These are phyloP conservation scores for Fusarium sp. DNA, from an alignment of 2,329 filamentous ascomycete species.

Conservation along the genomic window DNA sequence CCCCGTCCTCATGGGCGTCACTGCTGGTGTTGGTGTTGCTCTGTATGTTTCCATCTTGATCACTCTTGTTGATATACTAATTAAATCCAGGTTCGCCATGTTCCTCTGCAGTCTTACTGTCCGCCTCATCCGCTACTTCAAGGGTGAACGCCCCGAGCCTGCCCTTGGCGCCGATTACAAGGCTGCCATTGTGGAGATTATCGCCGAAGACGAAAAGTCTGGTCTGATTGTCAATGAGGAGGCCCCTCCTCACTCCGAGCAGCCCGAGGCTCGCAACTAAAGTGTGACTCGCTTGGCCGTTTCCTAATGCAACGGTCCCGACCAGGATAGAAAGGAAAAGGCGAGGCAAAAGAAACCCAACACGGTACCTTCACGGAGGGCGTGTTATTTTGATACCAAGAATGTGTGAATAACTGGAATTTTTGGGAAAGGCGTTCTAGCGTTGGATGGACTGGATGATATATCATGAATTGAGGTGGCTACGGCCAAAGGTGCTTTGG, in stretches of 20 bases:
- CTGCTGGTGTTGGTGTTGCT: slow-evolving; percentile 75
- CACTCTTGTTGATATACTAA: slow-evolving; percentile 41
- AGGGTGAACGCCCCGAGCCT: slow-evolving; percentile 27
- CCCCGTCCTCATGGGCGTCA: slow-evolving; percentile 76
- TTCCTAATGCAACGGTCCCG: neutral
- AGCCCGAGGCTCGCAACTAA: slow-evolving; percentile 42
- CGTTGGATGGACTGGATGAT: slow-evolving; percentile 22
- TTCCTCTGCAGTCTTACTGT: slow-evolving; percentile 72
- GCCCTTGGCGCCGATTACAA: slow-evolving; percentile 43
- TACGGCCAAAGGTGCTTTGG: neutral
- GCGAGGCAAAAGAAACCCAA: slow-evolving; percentile 1
- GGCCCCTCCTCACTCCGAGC: slow-evolving; percentile 45
- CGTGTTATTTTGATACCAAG: slow-evolving; percentile 35
- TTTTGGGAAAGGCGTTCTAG: slow-evolving; percentile 30
- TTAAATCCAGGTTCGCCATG: slow-evolving; percentile 67
- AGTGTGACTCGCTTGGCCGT: neutral
- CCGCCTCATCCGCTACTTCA: slow-evolving; percentile 67
- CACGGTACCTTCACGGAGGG: slow-evolving; percentile 11
- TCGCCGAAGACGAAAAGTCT: slow-evolving; percentile 61
- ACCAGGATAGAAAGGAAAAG: slow-evolving; percentile 1
- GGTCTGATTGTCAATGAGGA: slow-evolving; percentile 59
- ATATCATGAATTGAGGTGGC: slow-evolving; percentile 28
- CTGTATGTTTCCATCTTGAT: slow-evolving; percentile 58
- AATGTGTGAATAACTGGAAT: slow-evolving; percentile 25
- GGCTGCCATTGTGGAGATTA: slow-evolving; percentile 51